These are phyloP conservation scores for Dovyalis caffra DNA, from an alignment of 345 rosid genomes.

Conservation along the genomic window DNA sequence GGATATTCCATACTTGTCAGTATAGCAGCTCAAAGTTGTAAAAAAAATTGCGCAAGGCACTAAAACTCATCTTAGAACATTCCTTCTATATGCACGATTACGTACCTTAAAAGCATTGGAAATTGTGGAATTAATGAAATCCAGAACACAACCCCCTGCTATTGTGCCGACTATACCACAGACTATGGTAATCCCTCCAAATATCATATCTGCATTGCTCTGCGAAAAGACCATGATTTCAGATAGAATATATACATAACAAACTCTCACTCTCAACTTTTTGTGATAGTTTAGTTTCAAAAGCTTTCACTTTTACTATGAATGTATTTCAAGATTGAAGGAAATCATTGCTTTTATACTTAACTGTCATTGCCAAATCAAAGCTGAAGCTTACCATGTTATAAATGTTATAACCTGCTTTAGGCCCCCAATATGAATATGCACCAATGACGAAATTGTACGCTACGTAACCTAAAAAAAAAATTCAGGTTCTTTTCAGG, in stretches of 20 bases:
- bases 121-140: slow-evolving; percentile 65
- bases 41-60: background rate
- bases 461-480: slow-evolving; percentile 66
- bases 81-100: slow-evolving; percentile 8
- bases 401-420: slow-evolving; percentile 84
- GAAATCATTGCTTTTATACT: background rate
- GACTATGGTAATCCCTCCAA: slow-evolving; percentile 84
- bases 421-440: slow-evolving; percentile 97
- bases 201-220: slow-evolving; percentile 82
- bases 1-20: background rate
- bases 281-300: slow-evolving; percentile 1
- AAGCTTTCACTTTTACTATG: background rate
- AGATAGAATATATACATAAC: background rate
- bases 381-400: slow-evolving; percentile 58
- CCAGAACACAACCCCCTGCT: slow-evolving; percentile 73
- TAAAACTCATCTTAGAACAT: background rate
- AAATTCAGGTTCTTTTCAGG: slow-evolving; percentile 5
- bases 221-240: slow-evolving; percentile 31
- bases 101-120: slow-evolving; percentile 91
- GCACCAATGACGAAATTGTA: slow-evolving; percentile 95
- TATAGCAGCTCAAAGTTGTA: background rate
- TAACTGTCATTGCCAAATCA: background rate
- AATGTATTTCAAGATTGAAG: background rate
- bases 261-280: background rate
- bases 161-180: slow-evolving; percentile 84